Evolutionary conservation across 2,329 filamentous ascomycete species (phyloP), one percentile per base, ranked within the genome.

Genomic region (Penicillium freii): DNA sequence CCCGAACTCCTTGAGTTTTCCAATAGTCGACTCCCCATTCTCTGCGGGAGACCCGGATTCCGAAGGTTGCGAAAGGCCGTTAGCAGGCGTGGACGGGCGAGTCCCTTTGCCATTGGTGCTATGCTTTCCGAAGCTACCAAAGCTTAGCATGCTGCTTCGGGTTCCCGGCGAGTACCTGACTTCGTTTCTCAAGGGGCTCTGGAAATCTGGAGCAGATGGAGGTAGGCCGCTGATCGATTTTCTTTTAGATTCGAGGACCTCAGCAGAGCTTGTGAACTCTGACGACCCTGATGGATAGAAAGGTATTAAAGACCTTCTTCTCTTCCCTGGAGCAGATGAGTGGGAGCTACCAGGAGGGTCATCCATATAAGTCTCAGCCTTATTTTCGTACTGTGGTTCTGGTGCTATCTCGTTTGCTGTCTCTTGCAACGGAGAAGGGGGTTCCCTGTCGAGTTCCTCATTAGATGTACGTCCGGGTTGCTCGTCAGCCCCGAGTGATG

Each of bases 1-100:
- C n/a, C 65, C 60, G 25, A 71, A 66, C 34, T 55, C 63, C 50
- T 69, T 71, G 54, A 72, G 48, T 49, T 67, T 72, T 25, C 63
- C 63, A 57, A 68, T 66, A 42, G 64, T 59, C 15, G 69, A 66
- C 33, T 63, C 61, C n/a, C 44, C 44, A 27, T 61, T 63, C 17
- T 51, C 60, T 27, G 46, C 58, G 23, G 58, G 48, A 45, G 60
- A 59, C 5, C 34, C 52, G 3, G 57, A 52, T 8, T 36, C 49
- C 17, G 54, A 38, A 36, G 34, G 43, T 19, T 54, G 39, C 1
- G 61, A 59, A 13, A 65, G 31, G 8, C 59, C 63, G 31, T 62
- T 65, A 11, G 57, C 62, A 36, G 65, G 63, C 6, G 64, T 66
- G n/a, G 51, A 29, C 10, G 64, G 63, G 9, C 64, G 61, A 29